Conservation (phyloP, 176 grass and related monocot species). For the Oryza australiensis region DNA sequence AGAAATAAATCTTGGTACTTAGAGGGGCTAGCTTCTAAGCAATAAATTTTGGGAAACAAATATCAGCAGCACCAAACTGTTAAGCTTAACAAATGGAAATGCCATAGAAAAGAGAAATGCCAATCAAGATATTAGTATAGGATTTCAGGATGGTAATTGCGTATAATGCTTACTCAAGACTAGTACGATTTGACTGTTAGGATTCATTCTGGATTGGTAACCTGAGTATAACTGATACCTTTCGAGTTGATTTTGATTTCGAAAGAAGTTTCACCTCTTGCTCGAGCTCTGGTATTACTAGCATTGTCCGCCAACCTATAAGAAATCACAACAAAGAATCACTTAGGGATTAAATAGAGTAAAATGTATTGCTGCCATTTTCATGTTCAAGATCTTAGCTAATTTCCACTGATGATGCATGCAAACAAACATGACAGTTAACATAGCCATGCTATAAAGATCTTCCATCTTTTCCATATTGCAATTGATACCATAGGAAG, state of each 20-base stretch:
- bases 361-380: background rate
- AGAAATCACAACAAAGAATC: slow-evolving; percentile 30
- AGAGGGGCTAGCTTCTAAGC: no score
- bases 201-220: slow-evolving; percentile 7
- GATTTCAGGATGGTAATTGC: background rate
- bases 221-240: slow-evolving; percentile 51
- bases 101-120: background rate
- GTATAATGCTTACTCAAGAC: slow-evolving; percentile 8
- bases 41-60: no score
- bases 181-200: background rate
- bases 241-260: slow-evolving; percentile 63
- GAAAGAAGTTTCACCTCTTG: slow-evolving; percentile 83
- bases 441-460: background rate
- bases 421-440: background rate
- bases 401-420: background rate
- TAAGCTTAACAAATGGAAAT: no score
- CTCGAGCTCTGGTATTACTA: slow-evolving; percentile 93
- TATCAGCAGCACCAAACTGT: no score
- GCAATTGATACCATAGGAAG: background rate
- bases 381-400: background rate
- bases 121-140: background rate
- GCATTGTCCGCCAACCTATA: slow-evolving; percentile 96
- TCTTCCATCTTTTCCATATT: background rate
- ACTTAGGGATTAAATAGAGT: slow-evolving; percentile 25
- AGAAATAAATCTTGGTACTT: no score